Evolutionary conservation across 2,329 filamentous ascomycete species (phyloP), one percentile per base, ranked within the genome.

Genomic region (Cercospora sesami): DNA sequence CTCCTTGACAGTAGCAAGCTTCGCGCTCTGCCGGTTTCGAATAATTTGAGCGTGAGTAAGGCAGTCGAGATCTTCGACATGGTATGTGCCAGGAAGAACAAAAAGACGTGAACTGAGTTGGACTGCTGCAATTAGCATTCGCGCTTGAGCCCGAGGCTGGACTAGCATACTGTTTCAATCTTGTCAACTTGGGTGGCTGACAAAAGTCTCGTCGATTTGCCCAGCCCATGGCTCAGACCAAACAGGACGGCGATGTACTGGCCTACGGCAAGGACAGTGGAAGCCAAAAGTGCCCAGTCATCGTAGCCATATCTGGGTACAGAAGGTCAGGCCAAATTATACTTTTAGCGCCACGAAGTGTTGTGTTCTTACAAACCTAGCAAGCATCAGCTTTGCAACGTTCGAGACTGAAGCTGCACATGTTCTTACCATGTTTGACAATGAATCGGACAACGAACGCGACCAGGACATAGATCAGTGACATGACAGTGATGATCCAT

Each of bases 221-320:
- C 72, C n/a, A 73, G 45, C 4, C 72, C 72, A 39, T 71, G 53
- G 7, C 60, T 63, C 5, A 74, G 63, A 8, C 55, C 73, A 48
- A 67, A 64, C 33, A 75, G 67, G 10, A 75, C 63, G 16, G 72
- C 68, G 16, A 72, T 68, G 51, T 74, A 73, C 64, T 75, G 73
- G 3, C 66, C 73, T 5, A 74, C 14, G 5, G 69, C 73, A 4
- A 72, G 68, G 10, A 74, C 60, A 3, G 74, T 73, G 8, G 73
- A 68, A 48, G 65, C 71, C 28, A 74, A 39, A 16, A 77, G 66
- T 21, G 73, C 48, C 75, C 75, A 77, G 60, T 77, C 75, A 60
- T 77, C 76, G 8, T 66, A 51, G 16, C 76, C 76, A 30, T 72
- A 72, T 58, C 68, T 70, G 30, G 60, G 39, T 48, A 26, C 16